Conservation (phyloP, 805 yeast species). For the Starmerella davenportii region DNA sequence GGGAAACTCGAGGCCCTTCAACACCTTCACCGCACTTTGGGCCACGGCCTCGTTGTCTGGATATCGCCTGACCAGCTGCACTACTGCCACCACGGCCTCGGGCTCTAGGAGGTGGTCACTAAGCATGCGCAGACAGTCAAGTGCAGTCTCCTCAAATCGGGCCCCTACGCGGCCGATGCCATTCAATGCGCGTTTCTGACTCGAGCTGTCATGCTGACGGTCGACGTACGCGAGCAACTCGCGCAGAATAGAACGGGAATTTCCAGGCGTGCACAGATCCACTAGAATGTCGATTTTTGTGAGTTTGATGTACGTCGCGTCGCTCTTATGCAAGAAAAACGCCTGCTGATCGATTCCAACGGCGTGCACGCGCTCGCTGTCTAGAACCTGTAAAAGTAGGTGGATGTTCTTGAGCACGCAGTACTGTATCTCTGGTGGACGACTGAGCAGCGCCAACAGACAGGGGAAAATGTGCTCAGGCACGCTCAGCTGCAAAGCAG, state of each 20-base stretch:
- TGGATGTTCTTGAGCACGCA: conserved; percentile 63
- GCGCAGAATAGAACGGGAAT: conserved; percentile 38
- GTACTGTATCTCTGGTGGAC: conserved; percentile 66
- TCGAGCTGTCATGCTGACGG: conserved; percentile 65
- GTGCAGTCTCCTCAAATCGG: conserved; percentile 45
- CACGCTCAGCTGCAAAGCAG: conserved; percentile 35
- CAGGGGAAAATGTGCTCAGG: conserved; percentile 52
- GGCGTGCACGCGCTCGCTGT: conserved; percentile 21
- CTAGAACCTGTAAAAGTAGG: conserved; percentile 27
- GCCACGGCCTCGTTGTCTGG: conserved; percentile 34
- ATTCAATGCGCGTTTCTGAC: conserved; percentile 72
- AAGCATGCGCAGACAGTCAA: conserved; percentile 45
- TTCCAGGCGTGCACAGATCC: conserved; percentile 48
- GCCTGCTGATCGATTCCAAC: conserved; percentile 20
- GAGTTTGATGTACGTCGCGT: conserved; percentile 74
- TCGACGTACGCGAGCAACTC: conserved; percentile 69
- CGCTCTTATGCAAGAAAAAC: conserved; percentile 69
- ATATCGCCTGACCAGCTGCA: conserved; percentile 59
- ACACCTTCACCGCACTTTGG: not conserved
- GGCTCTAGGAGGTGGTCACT: conserved; percentile 45
- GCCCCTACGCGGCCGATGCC: conserved; percentile 83
- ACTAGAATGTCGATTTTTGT: conserved; percentile 79
- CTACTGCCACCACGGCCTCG: conserved; percentile 59
- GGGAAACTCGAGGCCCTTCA: conserved; percentile 4
- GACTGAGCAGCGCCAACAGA: conserved; percentile 35